Percentiles rank a stretch among this genome's conserved stretches.
These are phyloP conservation scores for Adansonia grandidieri DNA, from an alignment of 441 rosid species.

Conservation along the genomic window DNA sequence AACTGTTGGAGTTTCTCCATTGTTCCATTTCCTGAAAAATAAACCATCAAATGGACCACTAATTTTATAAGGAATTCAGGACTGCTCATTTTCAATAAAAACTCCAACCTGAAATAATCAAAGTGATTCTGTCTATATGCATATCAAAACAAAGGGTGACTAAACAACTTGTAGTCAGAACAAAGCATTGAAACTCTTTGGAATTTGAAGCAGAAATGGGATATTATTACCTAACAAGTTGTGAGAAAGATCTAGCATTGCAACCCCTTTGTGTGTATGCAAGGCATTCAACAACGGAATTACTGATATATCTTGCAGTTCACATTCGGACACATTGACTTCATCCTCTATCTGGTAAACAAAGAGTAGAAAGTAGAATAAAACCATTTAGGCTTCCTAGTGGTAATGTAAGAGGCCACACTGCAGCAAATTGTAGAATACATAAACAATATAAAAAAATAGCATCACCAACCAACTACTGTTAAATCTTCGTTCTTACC, in stretches of 20 bases:
- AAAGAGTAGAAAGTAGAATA: conserved; percentile 12
- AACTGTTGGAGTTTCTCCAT: conserved; percentile 87
- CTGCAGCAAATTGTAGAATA: conserved; percentile 25
- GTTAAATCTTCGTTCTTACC: conserved; percentile 47
- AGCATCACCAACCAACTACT: conserved; percentile 18
- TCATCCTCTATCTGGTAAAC: conserved; percentile 86
- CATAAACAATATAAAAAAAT: conserved; percentile 13
- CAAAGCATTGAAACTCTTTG: background rate
- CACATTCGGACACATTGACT: conserved; percentile 78
- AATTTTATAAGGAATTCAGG: conserved; percentile 22
- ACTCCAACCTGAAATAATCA: conserved; percentile 16
- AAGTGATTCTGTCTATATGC: background rate
- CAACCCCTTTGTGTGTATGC: conserved; percentile 65
- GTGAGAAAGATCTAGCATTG: conserved; percentile 86
- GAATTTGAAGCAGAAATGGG: conserved; percentile 24
- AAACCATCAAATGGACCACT: conserved; percentile 31
- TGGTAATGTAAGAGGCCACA: conserved; percentile 17
- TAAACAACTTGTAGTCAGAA: conserved; percentile 4
- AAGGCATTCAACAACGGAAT: conserved; percentile 80
- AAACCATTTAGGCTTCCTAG: conserved; percentile 24
- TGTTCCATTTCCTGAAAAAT: conserved; percentile 88
- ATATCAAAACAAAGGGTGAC: conserved; percentile 7
- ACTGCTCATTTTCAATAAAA: conserved; percentile 17
- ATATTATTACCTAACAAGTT: conserved; percentile 75
- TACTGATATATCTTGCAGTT: conserved; percentile 88